Evolutionary conservation across 108 stramenopile species (phyloP).

Genomic region (Craspedostauros australis): DNA sequence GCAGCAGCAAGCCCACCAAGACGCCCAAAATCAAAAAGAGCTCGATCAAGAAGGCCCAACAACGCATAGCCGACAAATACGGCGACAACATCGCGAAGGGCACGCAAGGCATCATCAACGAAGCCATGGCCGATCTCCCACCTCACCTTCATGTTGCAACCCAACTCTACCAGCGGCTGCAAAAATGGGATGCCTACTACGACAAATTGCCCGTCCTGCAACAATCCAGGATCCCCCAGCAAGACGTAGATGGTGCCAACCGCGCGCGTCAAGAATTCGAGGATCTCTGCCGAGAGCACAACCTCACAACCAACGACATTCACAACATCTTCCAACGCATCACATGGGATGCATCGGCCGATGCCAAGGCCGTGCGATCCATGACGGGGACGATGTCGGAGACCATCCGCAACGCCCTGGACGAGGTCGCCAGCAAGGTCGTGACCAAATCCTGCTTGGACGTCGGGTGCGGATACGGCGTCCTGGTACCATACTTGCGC

Average conservation of each 20-base stretch:
- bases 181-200: conserved; percentile 41
- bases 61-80: too few relatives aligned
- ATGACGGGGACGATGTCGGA: conserved; percentile 55
- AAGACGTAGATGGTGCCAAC: conserved; percentile 34
- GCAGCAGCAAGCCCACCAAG: too few relatives aligned
- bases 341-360: conserved; percentile 78
- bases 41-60: too few relatives aligned
- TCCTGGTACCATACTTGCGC: conserved; percentile 43
- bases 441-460: conserved; percentile 35
- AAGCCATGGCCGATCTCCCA: conserved; percentile 22
- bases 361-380: conserved; percentile 58
- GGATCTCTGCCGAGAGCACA: conserved; percentile 28
- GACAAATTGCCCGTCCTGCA: conserved; percentile 25
- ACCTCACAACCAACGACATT: conserved; percentile 30
- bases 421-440: conserved; percentile 23
- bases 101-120: conserved; percentile 49
- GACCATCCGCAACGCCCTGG: conserved; percentile 35
- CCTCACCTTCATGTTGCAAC: conserved; percentile 42
- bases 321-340: conserved; percentile 56
- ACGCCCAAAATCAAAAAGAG: too few relatives aligned
- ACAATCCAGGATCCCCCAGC: conserved; percentile 32
- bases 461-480: conserved; percentile 71
- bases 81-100: conserved; percentile 45
- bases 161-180: conserved; percentile 42
- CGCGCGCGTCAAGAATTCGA: conserved; percentile 32